phyloP scores from a whole-genome alignment of 2,329 filamentous ascomycete genomes.

The Ustulina deusta region DNA sequence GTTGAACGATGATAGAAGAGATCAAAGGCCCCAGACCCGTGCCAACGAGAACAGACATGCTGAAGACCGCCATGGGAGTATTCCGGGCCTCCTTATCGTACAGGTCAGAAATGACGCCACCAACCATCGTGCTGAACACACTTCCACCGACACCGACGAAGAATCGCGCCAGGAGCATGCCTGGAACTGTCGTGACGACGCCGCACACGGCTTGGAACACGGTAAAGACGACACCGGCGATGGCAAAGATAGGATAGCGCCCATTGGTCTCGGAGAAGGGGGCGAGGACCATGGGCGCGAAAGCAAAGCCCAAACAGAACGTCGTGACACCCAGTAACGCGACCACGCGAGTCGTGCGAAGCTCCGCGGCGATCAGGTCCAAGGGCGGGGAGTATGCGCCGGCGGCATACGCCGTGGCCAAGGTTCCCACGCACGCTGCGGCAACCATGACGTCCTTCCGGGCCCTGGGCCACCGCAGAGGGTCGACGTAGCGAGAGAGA shows the following conservation, averaged over 20 bases:
- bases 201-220: constrained; percentile 79
- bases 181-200: constrained; percentile 74
- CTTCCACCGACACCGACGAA: constrained; percentile 81
- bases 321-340: constrained; percentile 81
- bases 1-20: constrained; percentile 74
- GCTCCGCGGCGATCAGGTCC: constrained; percentile 72
- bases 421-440: constrained; percentile 81
- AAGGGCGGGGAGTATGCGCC: constrained; percentile 82
- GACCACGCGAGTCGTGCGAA: constrained; percentile 73
- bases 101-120: constrained; percentile 90
- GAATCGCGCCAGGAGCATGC: constrained; percentile 81
- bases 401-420: constrained; percentile 82
- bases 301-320: constrained; percentile 83
- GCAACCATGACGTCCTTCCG: constrained; percentile 78
- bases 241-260: constrained; percentile 83
- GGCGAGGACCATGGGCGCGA: constrained; percentile 88
- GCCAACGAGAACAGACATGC: constrained; percentile 80
- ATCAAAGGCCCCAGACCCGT: constrained; percentile 84
- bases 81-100: constrained; percentile 84
- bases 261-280: constrained; percentile 92
- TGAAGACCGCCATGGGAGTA: constrained; percentile 90
- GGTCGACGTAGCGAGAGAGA: constrained; percentile 74
- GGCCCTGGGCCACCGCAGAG: constrained; percentile 76
- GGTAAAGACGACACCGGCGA: constrained; percentile 78
- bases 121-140: constrained; percentile 87